Conservation (phyloP, 2,329 filamentous ascomycete genomes). For the Neonectria magnoliae region DNA sequence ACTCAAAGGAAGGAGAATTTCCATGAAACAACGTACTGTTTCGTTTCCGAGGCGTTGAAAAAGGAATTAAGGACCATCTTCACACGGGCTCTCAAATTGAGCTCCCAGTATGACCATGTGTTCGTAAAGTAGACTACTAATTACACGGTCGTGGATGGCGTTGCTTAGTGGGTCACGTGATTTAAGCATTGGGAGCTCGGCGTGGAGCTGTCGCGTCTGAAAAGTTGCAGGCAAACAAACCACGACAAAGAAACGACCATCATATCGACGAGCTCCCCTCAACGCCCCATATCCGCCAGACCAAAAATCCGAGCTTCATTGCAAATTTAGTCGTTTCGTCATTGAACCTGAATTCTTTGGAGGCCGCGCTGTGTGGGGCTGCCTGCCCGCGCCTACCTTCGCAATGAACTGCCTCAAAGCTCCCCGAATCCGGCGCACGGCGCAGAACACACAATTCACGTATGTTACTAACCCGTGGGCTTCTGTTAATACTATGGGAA, state of each 20-base stretch:
- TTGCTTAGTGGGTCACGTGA: conserved; percentile 32
- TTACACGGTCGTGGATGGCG: not conserved
- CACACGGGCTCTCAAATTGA: not conserved
- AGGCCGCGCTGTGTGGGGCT: conserved; percentile 28
- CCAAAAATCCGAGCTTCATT: not conserved
- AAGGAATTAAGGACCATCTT: not conserved
- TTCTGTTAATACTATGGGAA: not conserved
- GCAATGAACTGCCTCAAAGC: conserved; percentile 47
- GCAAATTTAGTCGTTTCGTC: not conserved
- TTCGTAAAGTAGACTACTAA: not conserved
- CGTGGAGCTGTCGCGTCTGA: conserved; percentile 42
- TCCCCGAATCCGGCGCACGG: conserved; percentile 58
- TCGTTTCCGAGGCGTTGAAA: not conserved
- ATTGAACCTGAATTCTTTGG: not conserved
- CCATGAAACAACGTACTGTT: not conserved
- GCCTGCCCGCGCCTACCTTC: conserved; percentile 32
- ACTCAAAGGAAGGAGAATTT: not conserved
- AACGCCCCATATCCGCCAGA: not conserved
- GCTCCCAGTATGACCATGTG: not conserved
- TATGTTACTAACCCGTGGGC: conserved; percentile 39
- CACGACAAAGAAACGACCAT: conserved; percentile 7
- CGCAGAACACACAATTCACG: conserved; percentile 61
- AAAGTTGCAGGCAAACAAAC: conserved; percentile 37
- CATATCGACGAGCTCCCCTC: not conserved
- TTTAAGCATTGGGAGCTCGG: conserved; percentile 21